Percentiles rank a stretch among this genome's conserved stretches.
Conservation (phyloP, 306 rosid species). For the Luffa acutangula region DNA sequence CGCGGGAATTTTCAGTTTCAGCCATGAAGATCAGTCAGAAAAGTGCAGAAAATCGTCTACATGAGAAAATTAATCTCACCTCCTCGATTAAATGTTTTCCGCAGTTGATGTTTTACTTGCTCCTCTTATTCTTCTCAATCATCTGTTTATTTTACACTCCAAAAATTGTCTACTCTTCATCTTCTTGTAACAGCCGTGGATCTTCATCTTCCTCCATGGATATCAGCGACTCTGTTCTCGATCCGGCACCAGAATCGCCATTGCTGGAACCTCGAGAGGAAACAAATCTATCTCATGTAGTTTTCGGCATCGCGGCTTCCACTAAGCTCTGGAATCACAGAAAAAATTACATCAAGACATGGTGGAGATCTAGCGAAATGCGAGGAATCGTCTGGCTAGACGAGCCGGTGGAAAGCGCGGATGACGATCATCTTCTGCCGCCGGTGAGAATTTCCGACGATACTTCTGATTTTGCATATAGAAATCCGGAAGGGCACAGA, state of each 20-base stretch:
- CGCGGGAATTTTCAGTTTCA: too few species aligned
- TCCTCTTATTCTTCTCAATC: constrained; percentile 19
- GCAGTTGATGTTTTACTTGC: not conserved
- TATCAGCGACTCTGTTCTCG: not conserved
- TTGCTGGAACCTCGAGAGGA: not conserved
- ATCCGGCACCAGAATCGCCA: not conserved
- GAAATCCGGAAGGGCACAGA: constrained; percentile 31
- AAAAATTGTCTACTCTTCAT: constrained; percentile 18
- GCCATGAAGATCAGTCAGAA: not conserved
- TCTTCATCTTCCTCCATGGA: not conserved
- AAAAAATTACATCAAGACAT: constrained; percentile 55
- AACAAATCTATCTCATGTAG: constrained; percentile 58
- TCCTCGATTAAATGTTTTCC: not conserved
- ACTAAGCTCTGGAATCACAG: constrained; percentile 55
- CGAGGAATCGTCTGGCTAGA: constrained; percentile 62
- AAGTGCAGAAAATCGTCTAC: not conserved
- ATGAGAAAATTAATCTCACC: not conserved
- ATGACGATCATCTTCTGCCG: constrained; percentile 24
- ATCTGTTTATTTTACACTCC: constrained; percentile 19
- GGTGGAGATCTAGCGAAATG: constrained; percentile 57
- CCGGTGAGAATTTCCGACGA: constrained; percentile 33
- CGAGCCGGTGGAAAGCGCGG: constrained; percentile 17
- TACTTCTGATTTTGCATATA: constrained; percentile 43
- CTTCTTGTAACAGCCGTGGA: not conserved
- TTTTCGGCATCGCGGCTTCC: constrained; percentile 65